phyloP scores from a whole-genome alignment of 2,329 filamentous ascomycete genomes.

The Colletotrichum sp. region DNA sequence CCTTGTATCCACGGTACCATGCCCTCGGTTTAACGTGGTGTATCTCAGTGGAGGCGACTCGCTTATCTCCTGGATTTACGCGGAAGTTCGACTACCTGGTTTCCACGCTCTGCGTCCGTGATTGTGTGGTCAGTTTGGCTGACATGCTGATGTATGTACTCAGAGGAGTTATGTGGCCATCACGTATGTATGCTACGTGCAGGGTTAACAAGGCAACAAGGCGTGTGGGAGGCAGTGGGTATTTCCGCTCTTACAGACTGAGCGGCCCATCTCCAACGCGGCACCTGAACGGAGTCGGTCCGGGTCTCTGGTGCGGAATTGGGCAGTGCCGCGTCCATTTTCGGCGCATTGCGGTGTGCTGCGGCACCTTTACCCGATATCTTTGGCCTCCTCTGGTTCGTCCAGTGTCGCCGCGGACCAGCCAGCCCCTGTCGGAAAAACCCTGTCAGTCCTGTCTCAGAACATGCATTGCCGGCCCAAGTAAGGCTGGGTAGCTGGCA shows the following conservation, averaged over 20 bases:
- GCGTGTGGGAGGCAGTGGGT: background rate
- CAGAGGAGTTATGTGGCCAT: background rate
- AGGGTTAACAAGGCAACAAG: background rate
- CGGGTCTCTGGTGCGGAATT: background rate
- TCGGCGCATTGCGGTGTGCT: background rate
- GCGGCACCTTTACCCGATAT: background rate
- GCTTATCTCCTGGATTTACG: background rate
- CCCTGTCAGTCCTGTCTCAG: slow-evolving; percentile 11
- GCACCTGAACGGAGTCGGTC: background rate
- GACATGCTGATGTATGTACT: background rate
- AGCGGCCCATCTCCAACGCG: background rate
- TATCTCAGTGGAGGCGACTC: background rate
- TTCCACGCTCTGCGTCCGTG: background rate
- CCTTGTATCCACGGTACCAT: background rate
- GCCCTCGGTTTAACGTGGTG: background rate
- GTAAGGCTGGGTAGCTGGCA: background rate
- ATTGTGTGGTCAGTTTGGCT: background rate
- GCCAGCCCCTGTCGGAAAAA: background rate
- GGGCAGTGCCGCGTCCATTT: background rate
- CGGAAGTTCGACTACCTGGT: background rate
- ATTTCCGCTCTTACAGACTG: background rate
- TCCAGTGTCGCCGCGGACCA: background rate
- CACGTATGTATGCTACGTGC: background rate
- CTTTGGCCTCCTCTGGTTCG: background rate
- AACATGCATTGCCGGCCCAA: slow-evolving; percentile 3